phyloP scores from a whole-genome alignment of 2,329 filamentous ascomycete species.

The Penicillium paneum region DNA sequence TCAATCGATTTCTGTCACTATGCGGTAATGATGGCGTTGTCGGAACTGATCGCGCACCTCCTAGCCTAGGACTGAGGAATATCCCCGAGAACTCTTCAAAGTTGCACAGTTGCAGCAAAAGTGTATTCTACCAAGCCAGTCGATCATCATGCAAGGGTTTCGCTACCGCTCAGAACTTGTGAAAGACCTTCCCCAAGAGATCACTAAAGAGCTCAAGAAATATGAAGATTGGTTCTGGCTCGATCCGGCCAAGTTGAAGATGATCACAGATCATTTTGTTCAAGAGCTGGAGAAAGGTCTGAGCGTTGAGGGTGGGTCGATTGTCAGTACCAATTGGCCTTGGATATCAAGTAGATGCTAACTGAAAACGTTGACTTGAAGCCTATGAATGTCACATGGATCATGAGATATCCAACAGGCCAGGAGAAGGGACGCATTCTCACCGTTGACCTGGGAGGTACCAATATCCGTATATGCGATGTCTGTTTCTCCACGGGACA shows the following conservation, averaged over 20 bases:
- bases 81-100: not conserved
- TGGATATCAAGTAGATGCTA: not conserved
- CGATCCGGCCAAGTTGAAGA: conserved; percentile 69
- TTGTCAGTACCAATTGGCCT: conserved; percentile 57
- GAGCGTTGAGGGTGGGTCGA: conserved; percentile 75
- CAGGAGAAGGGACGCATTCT: conserved; percentile 76
- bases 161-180: conserved; percentile 19
- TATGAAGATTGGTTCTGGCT: conserved; percentile 78
- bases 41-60: not conserved
- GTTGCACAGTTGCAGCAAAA: not conserved
- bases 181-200: conserved; percentile 62
- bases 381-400: conserved; percentile 94
- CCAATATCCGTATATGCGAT: conserved; percentile 83
- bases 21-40: conserved; percentile 20
- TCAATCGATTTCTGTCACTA: conserved; percentile 8
- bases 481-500: conserved; percentile 74
- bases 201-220: conserved; percentile 68
- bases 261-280: conserved; percentile 81
- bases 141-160: conserved; percentile 12
- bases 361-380: conserved; percentile 35
- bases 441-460: conserved; percentile 86
- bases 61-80: not conserved
- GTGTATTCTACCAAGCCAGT: not conserved
- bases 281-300: conserved; percentile 75
- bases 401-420: conserved; percentile 73